Conservation (phyloP, 345 rosid genomes). For the Hibiscus syriacus region DNA sequence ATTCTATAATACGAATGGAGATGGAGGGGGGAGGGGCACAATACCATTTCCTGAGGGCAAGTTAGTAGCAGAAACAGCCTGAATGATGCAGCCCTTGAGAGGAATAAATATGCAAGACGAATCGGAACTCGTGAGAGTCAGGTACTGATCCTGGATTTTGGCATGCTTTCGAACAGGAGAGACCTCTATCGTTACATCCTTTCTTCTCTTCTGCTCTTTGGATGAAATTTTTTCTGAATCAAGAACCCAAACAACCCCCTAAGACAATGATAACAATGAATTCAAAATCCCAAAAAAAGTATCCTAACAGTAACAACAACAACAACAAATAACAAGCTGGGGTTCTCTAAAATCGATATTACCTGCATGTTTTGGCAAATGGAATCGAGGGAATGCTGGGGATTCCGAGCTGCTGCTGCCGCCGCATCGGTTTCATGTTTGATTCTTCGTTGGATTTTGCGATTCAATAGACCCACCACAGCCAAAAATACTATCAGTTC, state of each 20-base stretch:
- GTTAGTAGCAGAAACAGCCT: slow-evolving; percentile 76
- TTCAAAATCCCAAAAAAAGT: neutral
- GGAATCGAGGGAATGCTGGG: slow-evolving; percentile 35
- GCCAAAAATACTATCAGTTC: slow-evolving; percentile 29
- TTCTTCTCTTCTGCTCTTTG: slow-evolving; percentile 57
- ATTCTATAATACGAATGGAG: no score
- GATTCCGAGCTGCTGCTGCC: neutral
- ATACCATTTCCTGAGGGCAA: slow-evolving; percentile 96
- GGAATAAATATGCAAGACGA: slow-evolving; percentile 36
- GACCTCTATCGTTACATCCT: slow-evolving; percentile 45
- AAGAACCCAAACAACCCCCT: slow-evolving; percentile 86
- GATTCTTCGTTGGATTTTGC: slow-evolving; percentile 15
- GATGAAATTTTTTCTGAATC: slow-evolving; percentile 53
- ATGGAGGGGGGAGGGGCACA: no score
- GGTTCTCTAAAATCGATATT: neutral
- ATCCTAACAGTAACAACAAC: no score
- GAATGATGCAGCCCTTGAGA: slow-evolving; percentile 54
- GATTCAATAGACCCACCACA: slow-evolving; percentile 29
- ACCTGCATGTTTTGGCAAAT: slow-evolving; percentile 39
- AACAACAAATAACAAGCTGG: no score
- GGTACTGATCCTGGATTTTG: slow-evolving; percentile 44
- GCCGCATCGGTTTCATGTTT: neutral
- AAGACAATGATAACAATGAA: slow-evolving; percentile 3
- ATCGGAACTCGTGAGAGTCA: slow-evolving; percentile 46
- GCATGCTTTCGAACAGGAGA: slow-evolving; percentile 52